Conservation (phyloP, 2,329 filamentous ascomycete species). For the Apiospora arundinis region DNA sequence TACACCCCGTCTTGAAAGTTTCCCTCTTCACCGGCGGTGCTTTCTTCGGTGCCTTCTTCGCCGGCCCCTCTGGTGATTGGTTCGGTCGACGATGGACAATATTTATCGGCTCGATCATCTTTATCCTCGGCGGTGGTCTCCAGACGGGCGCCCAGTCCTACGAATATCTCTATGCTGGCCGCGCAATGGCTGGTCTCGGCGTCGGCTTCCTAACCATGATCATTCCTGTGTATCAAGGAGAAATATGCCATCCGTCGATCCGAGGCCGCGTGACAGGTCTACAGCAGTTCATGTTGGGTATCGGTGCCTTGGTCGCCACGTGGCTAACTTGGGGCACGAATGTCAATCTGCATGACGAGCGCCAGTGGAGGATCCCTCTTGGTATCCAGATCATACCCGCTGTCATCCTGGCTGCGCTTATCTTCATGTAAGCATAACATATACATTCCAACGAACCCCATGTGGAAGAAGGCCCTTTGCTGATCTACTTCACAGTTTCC, state of each 20-base stretch:
- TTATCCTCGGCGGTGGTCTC: conserved; percentile 73
- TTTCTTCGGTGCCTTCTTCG: conserved; percentile 66
- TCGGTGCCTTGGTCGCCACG: conserved; percentile 73
- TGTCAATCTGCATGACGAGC: conserved; percentile 37
- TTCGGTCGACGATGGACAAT: conserved; percentile 73
- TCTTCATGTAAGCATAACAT: conserved; percentile 55
- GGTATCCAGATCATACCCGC: conserved; percentile 77
- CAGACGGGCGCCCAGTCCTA: conserved; percentile 70
- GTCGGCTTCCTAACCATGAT: conserved; percentile 53
- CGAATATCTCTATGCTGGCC: conserved; percentile 71
- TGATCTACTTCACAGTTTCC: conserved; percentile 50
- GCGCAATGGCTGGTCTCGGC: conserved; percentile 71
- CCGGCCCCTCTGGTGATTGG: conserved; percentile 63
- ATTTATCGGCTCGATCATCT: conserved; percentile 71
- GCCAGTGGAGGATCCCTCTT: conserved; percentile 63
- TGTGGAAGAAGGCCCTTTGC: not conserved
- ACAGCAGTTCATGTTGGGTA: conserved; percentile 83
- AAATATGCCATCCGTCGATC: conserved; percentile 79
- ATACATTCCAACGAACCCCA: not conserved
- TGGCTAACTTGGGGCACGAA: conserved; percentile 73
- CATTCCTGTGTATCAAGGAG: conserved; percentile 74
- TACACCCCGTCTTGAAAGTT: conserved; percentile 46
- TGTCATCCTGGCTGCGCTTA: conserved; percentile 66
- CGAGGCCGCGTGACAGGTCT: conserved; percentile 76
- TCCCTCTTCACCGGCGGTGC: conserved; percentile 77